Conservation (phyloP, 495 filamentous ascomycete genomes). For the Penicillium herquei region DNA sequence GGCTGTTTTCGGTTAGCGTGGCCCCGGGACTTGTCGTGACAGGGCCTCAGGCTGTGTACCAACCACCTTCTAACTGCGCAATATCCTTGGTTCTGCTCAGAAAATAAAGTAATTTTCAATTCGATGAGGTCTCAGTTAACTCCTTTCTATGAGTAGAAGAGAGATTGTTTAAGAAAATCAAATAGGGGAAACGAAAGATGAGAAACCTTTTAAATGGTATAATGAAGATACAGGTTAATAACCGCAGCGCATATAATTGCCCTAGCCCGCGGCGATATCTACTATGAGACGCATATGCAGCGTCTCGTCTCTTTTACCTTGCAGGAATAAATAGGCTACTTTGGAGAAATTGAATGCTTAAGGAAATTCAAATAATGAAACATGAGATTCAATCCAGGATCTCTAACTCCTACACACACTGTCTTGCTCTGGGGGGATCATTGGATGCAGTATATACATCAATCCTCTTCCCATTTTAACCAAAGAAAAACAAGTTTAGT, state of each 20-base stretch:
- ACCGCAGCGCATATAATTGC: too few relatives aligned
- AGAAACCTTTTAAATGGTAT: not conserved
- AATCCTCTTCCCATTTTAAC: slow-evolving; percentile 27
- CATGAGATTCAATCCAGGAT: slow-evolving; percentile 24
- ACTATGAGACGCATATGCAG: not conserved
- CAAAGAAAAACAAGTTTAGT: slow-evolving; percentile 56
- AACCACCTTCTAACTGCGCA: not conserved
- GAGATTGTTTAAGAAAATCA: too few relatives aligned
- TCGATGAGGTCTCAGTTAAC: too few relatives aligned
- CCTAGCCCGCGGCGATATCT: not conserved
- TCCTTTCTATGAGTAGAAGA: too few relatives aligned
- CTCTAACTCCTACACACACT: slow-evolving; percentile 34
- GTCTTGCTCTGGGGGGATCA: slow-evolving; percentile 22
- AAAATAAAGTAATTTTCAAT: too few relatives aligned
- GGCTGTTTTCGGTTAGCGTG: slow-evolving; percentile 47
- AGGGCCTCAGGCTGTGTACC: not conserved
- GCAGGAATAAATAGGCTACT: too few relatives aligned
- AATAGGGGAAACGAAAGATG: not conserved
- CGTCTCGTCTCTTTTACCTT: too few relatives aligned
- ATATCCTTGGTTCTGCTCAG: too few relatives aligned
- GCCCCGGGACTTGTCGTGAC: slow-evolving; percentile 13
- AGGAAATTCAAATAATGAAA: slow-evolving; percentile 22
- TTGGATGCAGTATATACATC: slow-evolving; percentile 43
- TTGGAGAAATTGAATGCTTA: not conserved
- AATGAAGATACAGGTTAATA: too few relatives aligned